Percentiles rank a stretch among this genome's conserved stretches.
These are phyloP conservation scores for Stereum hirsutum DNA, from an alignment of 1,284 basidiomycete species.

Conservation along the genomic window DNA sequence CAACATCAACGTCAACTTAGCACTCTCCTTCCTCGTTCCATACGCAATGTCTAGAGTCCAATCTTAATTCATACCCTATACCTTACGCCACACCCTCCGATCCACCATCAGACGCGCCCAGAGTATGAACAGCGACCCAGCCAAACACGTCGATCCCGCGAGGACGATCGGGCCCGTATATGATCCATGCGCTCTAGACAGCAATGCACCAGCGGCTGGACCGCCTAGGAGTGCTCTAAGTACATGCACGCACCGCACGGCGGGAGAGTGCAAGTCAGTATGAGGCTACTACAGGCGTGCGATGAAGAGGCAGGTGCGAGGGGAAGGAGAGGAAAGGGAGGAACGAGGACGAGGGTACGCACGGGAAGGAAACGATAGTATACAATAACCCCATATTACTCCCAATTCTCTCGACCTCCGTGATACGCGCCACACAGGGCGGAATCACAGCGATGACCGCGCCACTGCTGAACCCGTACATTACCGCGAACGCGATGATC, in stretches of 20 bases:
- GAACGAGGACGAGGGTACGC: background rate
- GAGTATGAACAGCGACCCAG: background rate
- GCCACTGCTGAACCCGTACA: constrained; percentile 32
- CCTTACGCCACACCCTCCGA: background rate
- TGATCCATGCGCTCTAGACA: background rate
- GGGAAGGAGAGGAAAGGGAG: background rate
- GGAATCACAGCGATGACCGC: constrained; percentile 2
- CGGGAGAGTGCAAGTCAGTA: background rate
- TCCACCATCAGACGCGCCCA: background rate
- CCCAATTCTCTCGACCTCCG: background rate
- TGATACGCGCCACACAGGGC: constrained; percentile 3
- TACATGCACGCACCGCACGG: background rate
- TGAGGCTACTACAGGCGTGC: background rate
- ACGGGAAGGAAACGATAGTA: constrained; percentile 3
- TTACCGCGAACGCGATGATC: constrained; percentile 43
- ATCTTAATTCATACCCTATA: background rate
- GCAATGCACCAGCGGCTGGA: constrained; percentile 1
- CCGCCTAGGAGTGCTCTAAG: constrained; percentile 1
- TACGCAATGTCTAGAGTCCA: too few relatives aligned
- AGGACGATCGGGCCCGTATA: background rate
- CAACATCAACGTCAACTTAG: too few relatives aligned
- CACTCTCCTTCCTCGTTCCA: too few relatives aligned
- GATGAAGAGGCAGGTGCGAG: background rate
- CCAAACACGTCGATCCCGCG: background rate
- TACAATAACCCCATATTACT: constrained; percentile 2